These are phyloP conservation scores for Aristolochia fimbriata DNA, from an alignment of 164 flowering plant species.

Conservation along the genomic window DNA sequence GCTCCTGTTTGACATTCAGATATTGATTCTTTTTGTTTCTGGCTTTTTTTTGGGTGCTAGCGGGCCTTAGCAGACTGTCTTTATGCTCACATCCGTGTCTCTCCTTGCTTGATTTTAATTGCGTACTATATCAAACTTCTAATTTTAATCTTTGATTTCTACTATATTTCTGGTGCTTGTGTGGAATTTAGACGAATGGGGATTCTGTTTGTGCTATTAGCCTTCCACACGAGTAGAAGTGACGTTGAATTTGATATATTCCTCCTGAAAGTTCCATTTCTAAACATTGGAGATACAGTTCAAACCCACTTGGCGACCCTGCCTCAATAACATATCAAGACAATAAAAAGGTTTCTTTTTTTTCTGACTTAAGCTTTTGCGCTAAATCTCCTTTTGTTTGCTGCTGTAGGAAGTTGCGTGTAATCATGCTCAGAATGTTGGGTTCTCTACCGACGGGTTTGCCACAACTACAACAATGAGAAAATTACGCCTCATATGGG, in stretches of 20 bases:
- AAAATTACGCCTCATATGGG: constrained; percentile 95
- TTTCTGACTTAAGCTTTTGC: not conserved
- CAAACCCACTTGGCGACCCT: not conserved
- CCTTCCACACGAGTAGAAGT: not conserved
- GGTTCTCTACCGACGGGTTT: constrained; percentile 94
- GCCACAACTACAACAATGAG: constrained; percentile 90
- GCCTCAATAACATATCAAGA: not conserved
- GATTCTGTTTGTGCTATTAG: no score
- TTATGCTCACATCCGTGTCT: no score
- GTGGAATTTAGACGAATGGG: no score
- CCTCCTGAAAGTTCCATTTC: not conserved
- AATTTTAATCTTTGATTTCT: no score
- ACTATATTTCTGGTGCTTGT: no score
- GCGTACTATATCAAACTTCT: no score
- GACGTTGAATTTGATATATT: not conserved
- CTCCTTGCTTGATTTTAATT: no score
- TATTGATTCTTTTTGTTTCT: no score
- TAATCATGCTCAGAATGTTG: constrained; percentile 94
- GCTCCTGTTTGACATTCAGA: no score
- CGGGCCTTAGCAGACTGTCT: no score
- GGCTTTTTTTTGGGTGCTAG: no score
- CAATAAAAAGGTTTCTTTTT: not conserved
- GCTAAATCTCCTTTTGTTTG: not conserved
- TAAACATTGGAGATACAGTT: not conserved
- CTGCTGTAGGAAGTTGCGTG: constrained; percentile 75